phyloP scores from a whole-genome alignment of 1,284 basidiomycete species.

The Pseudozyma sp. region DNA sequence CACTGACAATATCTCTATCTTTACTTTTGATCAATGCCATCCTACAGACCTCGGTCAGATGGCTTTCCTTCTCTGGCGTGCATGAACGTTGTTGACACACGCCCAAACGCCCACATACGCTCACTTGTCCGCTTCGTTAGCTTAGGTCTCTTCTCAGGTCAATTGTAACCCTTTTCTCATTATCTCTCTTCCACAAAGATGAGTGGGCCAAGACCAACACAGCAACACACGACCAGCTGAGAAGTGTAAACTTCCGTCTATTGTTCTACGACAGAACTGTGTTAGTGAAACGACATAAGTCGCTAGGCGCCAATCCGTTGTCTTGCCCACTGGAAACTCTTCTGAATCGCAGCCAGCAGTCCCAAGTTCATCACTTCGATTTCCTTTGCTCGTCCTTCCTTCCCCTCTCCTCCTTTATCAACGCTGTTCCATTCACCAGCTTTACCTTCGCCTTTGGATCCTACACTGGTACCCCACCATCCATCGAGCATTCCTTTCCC shows the following conservation, averaged over 20 bases:
- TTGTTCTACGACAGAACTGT: no score
- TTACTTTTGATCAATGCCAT: no score
- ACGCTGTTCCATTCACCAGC: background rate
- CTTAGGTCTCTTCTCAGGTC: background rate
- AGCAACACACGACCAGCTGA: background rate
- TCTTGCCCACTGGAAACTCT: slow-evolving; percentile 43
- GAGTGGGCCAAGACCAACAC: no score
- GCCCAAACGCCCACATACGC: background rate
- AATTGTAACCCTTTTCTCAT: background rate
- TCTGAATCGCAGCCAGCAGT: slow-evolving; percentile 31
- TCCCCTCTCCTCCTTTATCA: background rate
- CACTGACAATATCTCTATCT: no score
- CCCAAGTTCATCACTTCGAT: slow-evolving; percentile 8
- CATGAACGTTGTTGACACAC: slow-evolving; percentile 26
- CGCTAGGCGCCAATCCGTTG: slow-evolving; percentile 22
- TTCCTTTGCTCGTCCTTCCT: background rate
- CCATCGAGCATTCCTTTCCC: slow-evolving; percentile 10
- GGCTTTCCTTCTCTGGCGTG: slow-evolving; percentile 67
- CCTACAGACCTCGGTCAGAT: slow-evolving; percentile 63
- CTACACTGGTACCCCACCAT: slow-evolving; percentile 21
- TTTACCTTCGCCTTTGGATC: background rate
- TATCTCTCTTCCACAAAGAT: no score
- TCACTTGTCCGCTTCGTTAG: no score
- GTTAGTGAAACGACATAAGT: no score
- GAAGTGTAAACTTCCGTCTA: background rate